These are phyloP conservation scores for Priceomyces medius DNA, from an alignment of 805 yeast species.

Conservation along the genomic window DNA sequence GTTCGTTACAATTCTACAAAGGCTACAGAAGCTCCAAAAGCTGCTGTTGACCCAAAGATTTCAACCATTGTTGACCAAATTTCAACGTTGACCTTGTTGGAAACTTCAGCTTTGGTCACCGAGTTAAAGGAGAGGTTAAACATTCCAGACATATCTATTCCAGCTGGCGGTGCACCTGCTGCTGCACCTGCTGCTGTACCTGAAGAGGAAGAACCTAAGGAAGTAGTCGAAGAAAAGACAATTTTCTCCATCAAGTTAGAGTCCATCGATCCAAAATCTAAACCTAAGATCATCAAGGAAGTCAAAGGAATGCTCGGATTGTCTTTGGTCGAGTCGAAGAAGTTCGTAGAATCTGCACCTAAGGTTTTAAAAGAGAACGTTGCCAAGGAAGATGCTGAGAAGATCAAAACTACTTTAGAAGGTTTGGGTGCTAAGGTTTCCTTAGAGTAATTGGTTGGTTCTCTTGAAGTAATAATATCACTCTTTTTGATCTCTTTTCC, in stretches of 20 bases:
- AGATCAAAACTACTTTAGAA: conserved; percentile 89
- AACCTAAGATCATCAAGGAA: conserved; percentile 97
- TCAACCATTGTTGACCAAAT: conserved; percentile 84
- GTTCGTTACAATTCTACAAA: conserved; percentile 51
- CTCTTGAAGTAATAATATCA: too few relatives aligned
- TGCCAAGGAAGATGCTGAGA: conserved; percentile 96
- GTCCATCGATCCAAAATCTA: conserved; percentile 88
- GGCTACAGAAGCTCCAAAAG: conserved; percentile 26
- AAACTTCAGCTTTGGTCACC: conserved; percentile 81
- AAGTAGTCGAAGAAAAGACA: conserved; percentile 85
- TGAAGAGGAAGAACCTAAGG: conserved; percentile 70
- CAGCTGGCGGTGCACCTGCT: conserved; percentile 59
- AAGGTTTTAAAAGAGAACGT: conserved; percentile 93
- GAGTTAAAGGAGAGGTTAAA: conserved; percentile 81
- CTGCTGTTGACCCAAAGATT: conserved; percentile 84
- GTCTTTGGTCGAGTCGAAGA: conserved; percentile 94
- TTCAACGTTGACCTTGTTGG: conserved; percentile 85
- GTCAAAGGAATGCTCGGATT: conserved; percentile 88
- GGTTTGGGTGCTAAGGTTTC: conserved; percentile 91
- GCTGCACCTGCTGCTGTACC: conserved; percentile 65
- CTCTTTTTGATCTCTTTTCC: background rate
- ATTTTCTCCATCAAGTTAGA: conserved; percentile 90
- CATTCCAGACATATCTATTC: conserved; percentile 90
- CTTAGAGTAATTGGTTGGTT: conserved; percentile 63
- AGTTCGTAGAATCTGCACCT: conserved; percentile 97